A percentile compares a stretch with the other conserved stretches of the same genome.
phyloP scores from a whole-genome alignment of 2,329 filamentous ascomycete species.

The Alternaria panax region DNA sequence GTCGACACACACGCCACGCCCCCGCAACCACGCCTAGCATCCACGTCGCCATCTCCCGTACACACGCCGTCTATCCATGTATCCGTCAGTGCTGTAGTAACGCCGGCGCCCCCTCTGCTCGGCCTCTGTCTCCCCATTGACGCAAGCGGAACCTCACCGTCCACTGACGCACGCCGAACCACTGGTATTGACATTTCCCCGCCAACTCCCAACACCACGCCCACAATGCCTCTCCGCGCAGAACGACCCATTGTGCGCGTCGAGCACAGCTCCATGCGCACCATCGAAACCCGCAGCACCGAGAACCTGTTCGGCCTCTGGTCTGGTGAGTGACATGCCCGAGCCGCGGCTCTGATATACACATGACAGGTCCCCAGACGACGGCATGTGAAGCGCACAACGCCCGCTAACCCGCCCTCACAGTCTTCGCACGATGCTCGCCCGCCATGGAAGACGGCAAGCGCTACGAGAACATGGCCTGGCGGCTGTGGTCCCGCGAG shows the following conservation, averaged over 20 bases:
- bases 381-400: neutral
- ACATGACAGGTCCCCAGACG: no score
- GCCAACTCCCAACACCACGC: slow-evolving; percentile 8
- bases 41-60: neutral
- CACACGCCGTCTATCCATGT: slow-evolving; percentile 24
- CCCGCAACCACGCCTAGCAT: neutral
- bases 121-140: slow-evolving; percentile 25
- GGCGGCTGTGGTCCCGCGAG: slow-evolving; percentile 94
- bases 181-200: neutral
- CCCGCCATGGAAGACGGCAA: slow-evolving; percentile 93
- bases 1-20: neutral
- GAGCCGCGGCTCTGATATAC: no score
- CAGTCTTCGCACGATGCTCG: slow-evolving; percentile 93
- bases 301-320: slow-evolving; percentile 97
- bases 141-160: slow-evolving; percentile 30
- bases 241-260: slow-evolving; percentile 88
- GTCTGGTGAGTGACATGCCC: slow-evolving; percentile 73
- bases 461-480: slow-evolving; percentile 89
- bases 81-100: slow-evolving; percentile 27
- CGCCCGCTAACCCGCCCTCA: slow-evolving; percentile 30
- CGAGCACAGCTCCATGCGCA: slow-evolving; percentile 89
- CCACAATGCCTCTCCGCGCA: slow-evolving; percentile 80
- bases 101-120: slow-evolving; percentile 30
- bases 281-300: slow-evolving; percentile 90
- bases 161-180: slow-evolving; percentile 19